Evolutionary conservation across 805 yeast genomes (phyloP).

Genomic region (Candida endomychidarum): DNA sequence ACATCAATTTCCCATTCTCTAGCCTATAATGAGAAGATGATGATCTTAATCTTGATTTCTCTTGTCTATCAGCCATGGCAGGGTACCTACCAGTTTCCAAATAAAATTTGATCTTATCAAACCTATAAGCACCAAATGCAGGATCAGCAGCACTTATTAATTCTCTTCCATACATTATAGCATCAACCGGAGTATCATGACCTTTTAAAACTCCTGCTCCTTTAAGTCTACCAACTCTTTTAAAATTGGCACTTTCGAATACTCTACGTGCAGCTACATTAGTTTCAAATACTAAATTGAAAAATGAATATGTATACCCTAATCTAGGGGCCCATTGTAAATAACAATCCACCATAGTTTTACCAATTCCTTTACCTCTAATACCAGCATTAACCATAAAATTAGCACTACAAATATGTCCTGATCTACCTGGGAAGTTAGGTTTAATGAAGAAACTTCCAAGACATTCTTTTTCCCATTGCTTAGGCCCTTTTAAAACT

Average conservation of each 20-base stretch:
- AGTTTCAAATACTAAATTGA: slow-evolving; percentile 85
- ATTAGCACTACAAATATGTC: slow-evolving; percentile 89
- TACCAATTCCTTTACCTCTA: slow-evolving; percentile 88
- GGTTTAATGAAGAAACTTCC: slow-evolving; percentile 87
- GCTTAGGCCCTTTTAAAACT: slow-evolving; percentile 49
- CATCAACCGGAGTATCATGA: slow-evolving; percentile 81
- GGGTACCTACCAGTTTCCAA: slow-evolving; percentile 87
- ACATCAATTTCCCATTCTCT: slow-evolving; percentile 67
- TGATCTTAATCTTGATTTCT: slow-evolving; percentile 82
- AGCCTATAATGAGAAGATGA: slow-evolving; percentile 75
- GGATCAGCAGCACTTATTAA: slow-evolving; percentile 57
- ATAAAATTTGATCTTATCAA: slow-evolving; percentile 75
- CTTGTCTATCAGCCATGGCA: slow-evolving; percentile 74
- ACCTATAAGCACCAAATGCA: slow-evolving; percentile 54
- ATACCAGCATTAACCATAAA: slow-evolving; percentile 91
- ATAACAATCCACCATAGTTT: slow-evolving; percentile 78
- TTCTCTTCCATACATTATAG: slow-evolving; percentile 80
- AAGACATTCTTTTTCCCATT: slow-evolving; percentile 91
- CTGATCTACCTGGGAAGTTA: slow-evolving; percentile 87
- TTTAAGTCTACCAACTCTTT: slow-evolving; percentile 73
- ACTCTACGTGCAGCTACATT: slow-evolving; percentile 80
- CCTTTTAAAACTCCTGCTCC: slow-evolving; percentile 90
- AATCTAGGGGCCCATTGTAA: slow-evolving; percentile 88
- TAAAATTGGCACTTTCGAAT: slow-evolving; percentile 74
- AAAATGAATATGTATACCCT: slow-evolving; percentile 81